A percentile compares a stretch with the other conserved stretches of the same genome.
Evolutionary conservation across 106 monocot genomes (phyloP).

Genomic region (Hemerocallis citrina): DNA sequence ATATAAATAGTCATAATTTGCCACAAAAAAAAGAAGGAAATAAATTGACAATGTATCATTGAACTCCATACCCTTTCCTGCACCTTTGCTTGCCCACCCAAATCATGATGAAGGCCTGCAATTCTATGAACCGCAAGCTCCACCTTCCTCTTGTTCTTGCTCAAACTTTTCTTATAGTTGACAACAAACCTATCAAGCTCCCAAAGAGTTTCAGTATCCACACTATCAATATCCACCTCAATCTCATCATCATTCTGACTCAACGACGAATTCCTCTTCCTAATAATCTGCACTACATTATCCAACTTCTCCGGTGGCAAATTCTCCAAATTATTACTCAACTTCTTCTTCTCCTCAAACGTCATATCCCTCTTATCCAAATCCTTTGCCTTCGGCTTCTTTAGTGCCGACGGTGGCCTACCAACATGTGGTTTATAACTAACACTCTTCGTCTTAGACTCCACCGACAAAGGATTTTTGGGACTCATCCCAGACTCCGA

Average conservation of each 20-base stretch:
- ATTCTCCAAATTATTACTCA: conserved; percentile 83
- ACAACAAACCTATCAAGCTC: conserved; percentile 97
- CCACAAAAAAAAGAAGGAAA: background rate
- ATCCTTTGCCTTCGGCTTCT: conserved; percentile 95
- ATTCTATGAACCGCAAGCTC: conserved; percentile 59
- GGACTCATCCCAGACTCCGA: conserved; percentile 64
- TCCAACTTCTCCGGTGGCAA: conserved; percentile 88
- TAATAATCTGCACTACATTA: conserved; percentile 84
- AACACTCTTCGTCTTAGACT: conserved; percentile 30
- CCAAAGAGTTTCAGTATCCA: conserved; percentile 95
- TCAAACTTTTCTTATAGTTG: conserved; percentile 93
- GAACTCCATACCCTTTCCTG: conserved; percentile 25
- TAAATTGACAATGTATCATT: background rate
- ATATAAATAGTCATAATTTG: background rate
- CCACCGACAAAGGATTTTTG: conserved; percentile 33
- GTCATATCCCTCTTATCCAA: conserved; percentile 94
- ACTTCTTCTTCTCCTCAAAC: conserved; percentile 87
- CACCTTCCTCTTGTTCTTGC: conserved; percentile 91
- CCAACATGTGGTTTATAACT: conserved; percentile 19
- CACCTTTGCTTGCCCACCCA: conserved; percentile 1
- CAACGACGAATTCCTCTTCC: conserved; percentile 71
- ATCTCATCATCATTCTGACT: conserved; percentile 98
- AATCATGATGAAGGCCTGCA: conserved; percentile 18
- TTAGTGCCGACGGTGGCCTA: conserved; percentile 42
- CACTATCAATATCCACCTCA: conserved; percentile 96